phyloP scores from a whole-genome alignment of 1,284 basidiomycete species.

The Trametes hirsuta region DNA sequence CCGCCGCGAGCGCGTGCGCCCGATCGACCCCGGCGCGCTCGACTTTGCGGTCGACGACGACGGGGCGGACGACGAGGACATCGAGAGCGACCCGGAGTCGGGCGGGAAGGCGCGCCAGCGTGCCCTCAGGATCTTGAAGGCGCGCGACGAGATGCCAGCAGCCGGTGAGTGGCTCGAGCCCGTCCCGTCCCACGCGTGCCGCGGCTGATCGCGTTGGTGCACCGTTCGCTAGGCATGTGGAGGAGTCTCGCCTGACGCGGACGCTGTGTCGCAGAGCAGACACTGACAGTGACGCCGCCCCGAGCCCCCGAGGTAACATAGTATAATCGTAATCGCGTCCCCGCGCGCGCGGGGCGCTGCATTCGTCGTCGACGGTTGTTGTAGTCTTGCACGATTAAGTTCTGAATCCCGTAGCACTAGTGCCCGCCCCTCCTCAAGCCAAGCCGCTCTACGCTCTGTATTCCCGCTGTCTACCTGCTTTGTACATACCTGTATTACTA shows the following conservation, averaged over 20 bases:
- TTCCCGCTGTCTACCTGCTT: constrained; percentile 28
- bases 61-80: constrained; percentile 45
- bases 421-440: background rate
- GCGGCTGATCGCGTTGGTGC: background rate
- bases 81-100: constrained; percentile 30
- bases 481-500: constrained; percentile 30
- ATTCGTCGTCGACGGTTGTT: constrained; percentile 4
- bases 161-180: constrained; percentile 27
- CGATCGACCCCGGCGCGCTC: constrained; percentile 68
- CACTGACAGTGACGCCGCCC: constrained; percentile 16
- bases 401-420: constrained; percentile 5
- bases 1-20: constrained; percentile 63
- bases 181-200: background rate
- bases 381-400: constrained; percentile 26
- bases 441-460: constrained; percentile 24
- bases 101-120: constrained; percentile 55
- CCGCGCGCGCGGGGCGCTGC: constrained; percentile 13
- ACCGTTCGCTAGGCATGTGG: constrained; percentile 58
- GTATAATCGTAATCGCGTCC: constrained; percentile 26
- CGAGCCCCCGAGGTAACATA: constrained; percentile 24
- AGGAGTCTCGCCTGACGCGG: constrained; percentile 60
- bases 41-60: constrained; percentile 59
- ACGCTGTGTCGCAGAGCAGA: constrained; percentile 10
- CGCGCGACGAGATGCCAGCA: constrained; percentile 36
- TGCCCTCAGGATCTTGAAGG: constrained; percentile 69